Evolutionary conservation across 2,329 filamentous ascomycete species (phyloP), one percentile per base, ranked within the genome.

Genomic region (Fusarium cyanostomum): DNA sequence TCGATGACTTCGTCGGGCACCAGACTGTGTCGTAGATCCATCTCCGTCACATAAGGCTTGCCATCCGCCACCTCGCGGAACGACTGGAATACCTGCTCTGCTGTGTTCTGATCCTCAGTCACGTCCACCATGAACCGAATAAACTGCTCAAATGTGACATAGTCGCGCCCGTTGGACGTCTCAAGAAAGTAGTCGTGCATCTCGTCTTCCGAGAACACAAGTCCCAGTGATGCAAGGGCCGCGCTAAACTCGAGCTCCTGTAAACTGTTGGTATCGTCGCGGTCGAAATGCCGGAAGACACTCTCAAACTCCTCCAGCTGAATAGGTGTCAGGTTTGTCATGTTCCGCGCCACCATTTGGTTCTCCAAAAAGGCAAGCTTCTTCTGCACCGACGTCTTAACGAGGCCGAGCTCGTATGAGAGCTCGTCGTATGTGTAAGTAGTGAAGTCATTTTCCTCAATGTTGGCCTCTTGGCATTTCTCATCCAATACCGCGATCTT

Each of bases 61-160:
- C 95, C 95, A 80, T 99, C 95, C 15, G 95, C 95, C 41, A 99
- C 95, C 78, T 99, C 95, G 56, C 89, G 88, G 86, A 99, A 99
- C 64, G 91, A 96, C 79, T 99, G 94, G 81, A 95, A 98, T 6
- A 99, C 95, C 77, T 99, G 95, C 78, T 98, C 95, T 11, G 95
- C 95, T 5, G 94, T 97, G 76, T 99, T 97, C 79, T 99, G 95
- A 74, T 99, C 95, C 78, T 99, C 95, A 11, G 95, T 99, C 45
- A 97, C 95, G 69, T 96, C 92, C 43, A 99, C 95, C 95, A 99
- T 99, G 83, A 99, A 99, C 34, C 92, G 89, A 75, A 99, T 99
- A 74, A 99, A 99, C 78, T 98, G 94, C 80, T 99, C 95, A 74
- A 99, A 99, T 5, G 92, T 95, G 48, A 99, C 95, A 66, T 90